phyloP scores from a whole-genome alignment of 306 rosid species.

The Boehmeria nivea region DNA sequence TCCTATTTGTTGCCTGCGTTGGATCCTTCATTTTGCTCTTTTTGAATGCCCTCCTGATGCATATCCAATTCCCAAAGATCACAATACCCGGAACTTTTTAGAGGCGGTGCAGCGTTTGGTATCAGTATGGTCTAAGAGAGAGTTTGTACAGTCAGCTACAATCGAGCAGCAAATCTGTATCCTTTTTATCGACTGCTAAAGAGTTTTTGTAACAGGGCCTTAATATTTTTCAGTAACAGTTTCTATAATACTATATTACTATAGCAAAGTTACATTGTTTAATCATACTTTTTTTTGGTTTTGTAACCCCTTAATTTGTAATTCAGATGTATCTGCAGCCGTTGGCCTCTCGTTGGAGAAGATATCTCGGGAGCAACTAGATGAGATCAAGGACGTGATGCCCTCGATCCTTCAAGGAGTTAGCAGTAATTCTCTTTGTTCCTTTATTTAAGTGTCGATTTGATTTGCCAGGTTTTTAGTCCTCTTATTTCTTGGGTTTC shows the following conservation, averaged over 20 bases:
- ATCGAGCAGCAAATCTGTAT: slow-evolving; percentile 93
- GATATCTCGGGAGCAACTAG: slow-evolving; percentile 70
- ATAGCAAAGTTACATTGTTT: neutral
- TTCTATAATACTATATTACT: neutral
- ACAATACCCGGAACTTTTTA: slow-evolving; percentile 34
- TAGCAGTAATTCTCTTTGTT: slow-evolving; percentile 52
- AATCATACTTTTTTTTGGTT: slow-evolving; percentile 1
- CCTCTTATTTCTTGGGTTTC: slow-evolving; percentile 23
- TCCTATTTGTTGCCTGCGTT: slow-evolving; percentile 74
- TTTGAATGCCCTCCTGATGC: slow-evolving; percentile 63
- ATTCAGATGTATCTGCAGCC: slow-evolving; percentile 84
- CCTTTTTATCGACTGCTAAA: slow-evolving; percentile 32
- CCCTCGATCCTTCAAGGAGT: slow-evolving; percentile 91
- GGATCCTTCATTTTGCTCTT: slow-evolving; percentile 87
- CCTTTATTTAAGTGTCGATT: slow-evolving; percentile 11
- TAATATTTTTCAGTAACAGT: no score
- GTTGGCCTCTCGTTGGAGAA: slow-evolving; percentile 73
- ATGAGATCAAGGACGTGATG: slow-evolving; percentile 68
- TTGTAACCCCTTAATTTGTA: slow-evolving; percentile 37
- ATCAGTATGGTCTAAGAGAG: slow-evolving; percentile 75
- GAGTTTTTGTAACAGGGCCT: no score
- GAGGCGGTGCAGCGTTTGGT: slow-evolving; percentile 51
- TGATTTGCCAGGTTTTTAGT: slow-evolving; percentile 19
- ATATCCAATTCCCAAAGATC: slow-evolving; percentile 33
- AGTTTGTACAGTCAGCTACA: slow-evolving; percentile 80